Base-by-base conservation (phyloP, 1,284 basidiomycete species). In the Malassezia cuniculi region DNA sequence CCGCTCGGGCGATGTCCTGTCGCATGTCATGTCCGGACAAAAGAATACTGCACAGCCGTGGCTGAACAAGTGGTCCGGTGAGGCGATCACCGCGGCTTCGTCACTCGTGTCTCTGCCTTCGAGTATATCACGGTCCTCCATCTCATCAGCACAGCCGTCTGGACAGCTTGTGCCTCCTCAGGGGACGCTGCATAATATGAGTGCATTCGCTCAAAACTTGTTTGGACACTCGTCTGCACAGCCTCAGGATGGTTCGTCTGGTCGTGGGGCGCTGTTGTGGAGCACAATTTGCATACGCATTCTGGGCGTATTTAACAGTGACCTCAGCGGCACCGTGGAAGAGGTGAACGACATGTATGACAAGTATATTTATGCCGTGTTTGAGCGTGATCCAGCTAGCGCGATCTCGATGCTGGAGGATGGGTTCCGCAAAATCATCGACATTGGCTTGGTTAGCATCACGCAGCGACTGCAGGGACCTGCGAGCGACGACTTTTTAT, bases 251-350 rank as follows among this genome's bases (percentile, higher is more conserved):
- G 16, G 25, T 12, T 10, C 14, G 15, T 4, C 4, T n/a, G n/a
- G n/a, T n/a, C n/a, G n/a, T n/a, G 22, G 22, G 6, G 11, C 22
- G 22, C 22, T 24, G 12, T 26, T 50, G 8, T 89, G 85, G 85
- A 76, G 78, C 39, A 72, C 77, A 28, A 70, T 93, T 15, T 84
- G 87, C 60, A 78, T 89, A 17, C 78, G 84, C 60, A 78, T 93
- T 6, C 70, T 94, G 9, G 86, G 86, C 0, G 69, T 93, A 5
- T 93, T 89, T 71, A 93, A 93, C 40, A 82, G 85, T 29, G 84
- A 90, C 57, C 73, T 93, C n/a, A 76, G 79, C 52, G 76, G 80
- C 27, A 81, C 85, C 20, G 84, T 95, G 55, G 90, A 95, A 70
- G 85, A 90, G 54, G 73, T 95, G 24, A 93, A 93, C 57, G 69